These are phyloP conservation scores for Funneliformis mosseae DNA, from an alignment of 192 early-diverging fungal genomes.

Conservation along the genomic window DNA sequence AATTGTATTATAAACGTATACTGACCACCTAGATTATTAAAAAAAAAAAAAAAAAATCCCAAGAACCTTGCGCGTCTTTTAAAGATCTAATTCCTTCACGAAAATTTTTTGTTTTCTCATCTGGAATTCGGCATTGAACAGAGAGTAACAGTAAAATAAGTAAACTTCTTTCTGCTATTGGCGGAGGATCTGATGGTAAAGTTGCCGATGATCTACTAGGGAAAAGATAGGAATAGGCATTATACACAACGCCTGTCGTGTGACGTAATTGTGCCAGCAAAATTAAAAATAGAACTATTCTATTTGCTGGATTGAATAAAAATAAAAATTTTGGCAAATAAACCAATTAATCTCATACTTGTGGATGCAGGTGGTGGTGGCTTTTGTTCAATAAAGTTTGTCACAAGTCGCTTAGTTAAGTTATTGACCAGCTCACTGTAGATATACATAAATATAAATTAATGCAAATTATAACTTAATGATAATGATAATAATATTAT, in stretches of 20 bases:
- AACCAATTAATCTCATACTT: slow-evolving; percentile 33
- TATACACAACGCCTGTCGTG: slow-evolving; percentile 60
- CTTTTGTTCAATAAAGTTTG: slow-evolving; percentile 58
- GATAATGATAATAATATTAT: background rate
- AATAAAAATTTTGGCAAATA: background rate
- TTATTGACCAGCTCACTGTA: slow-evolving; percentile 4
- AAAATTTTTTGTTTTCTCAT: slow-evolving; percentile 42
- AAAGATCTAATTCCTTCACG: slow-evolving; percentile 42
- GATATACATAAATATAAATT: background rate
- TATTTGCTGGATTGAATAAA: slow-evolving; percentile 33
- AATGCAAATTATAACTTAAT: background rate
- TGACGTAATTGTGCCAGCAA: slow-evolving; percentile 30
- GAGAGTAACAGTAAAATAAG: slow-evolving; percentile 60
- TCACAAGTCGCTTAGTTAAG: slow-evolving; percentile 38
- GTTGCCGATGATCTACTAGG: slow-evolving; percentile 46
- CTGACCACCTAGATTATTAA: background rate
- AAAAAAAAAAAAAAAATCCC: background rate
- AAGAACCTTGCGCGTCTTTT: slow-evolving; percentile 51
- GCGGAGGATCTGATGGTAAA: slow-evolving; percentile 48
- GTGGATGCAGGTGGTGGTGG: slow-evolving; percentile 44
- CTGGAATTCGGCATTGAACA: slow-evolving; percentile 40
- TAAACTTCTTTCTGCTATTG: slow-evolving; percentile 65
- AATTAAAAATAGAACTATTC: slow-evolving; percentile 12
- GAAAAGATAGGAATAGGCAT: slow-evolving; percentile 71
- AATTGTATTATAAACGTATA: background rate